These are phyloP conservation scores for Gymnopilus junonius DNA, from an alignment of 768 basidiomycete genomes.

Conservation along the genomic window DNA sequence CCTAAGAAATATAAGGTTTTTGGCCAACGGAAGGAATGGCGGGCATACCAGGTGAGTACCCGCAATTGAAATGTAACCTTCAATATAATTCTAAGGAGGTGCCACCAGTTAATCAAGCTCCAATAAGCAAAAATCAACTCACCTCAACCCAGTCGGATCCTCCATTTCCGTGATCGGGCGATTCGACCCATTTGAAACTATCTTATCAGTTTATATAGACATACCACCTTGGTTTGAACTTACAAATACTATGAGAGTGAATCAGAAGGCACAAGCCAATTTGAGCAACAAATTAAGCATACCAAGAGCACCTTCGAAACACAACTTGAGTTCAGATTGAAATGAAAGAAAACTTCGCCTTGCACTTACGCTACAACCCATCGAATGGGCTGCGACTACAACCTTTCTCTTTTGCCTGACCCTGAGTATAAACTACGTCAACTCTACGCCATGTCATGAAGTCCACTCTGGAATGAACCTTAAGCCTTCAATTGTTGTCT, in stretches of 20 bases:
- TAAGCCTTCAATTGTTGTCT: conserved; percentile 79
- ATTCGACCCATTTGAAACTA: conserved; percentile 98
- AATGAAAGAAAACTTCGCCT: neutral
- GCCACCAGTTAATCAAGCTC: conserved; percentile 2
- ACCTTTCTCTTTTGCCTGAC: conserved; percentile 74
- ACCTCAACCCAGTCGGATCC: conserved; percentile 94
- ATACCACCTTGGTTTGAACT: conserved; percentile 30
- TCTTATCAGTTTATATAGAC: conserved; percentile 4
- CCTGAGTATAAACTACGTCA: conserved; percentile 37
- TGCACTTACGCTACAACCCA: conserved; percentile 75
- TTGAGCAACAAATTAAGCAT: conserved; percentile 23
- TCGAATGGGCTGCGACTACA: conserved; percentile 85
- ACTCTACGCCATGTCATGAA: neutral
- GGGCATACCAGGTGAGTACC: conserved; percentile 80
- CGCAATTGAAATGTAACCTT: conserved; percentile 81
- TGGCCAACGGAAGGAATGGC: neutral
- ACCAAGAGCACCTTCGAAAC: conserved; percentile 52
- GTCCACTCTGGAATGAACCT: conserved; percentile 42
- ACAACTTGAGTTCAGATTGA: neutral
- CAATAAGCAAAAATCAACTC: conserved; percentile 8
- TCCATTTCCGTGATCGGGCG: conserved; percentile 77
- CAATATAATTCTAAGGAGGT: conserved; percentile 71
- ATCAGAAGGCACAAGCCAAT: neutral
- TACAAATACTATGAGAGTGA: conserved; percentile 76
- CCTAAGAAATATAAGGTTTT: conserved; percentile 44